Percentiles rank a stretch among this genome's conserved stretches.
These are phyloP conservation scores for Ophiocordyceps camponoti-rufipedis DNA, from an alignment of 2,329 filamentous ascomycete genomes.

Conservation along the genomic window DNA sequence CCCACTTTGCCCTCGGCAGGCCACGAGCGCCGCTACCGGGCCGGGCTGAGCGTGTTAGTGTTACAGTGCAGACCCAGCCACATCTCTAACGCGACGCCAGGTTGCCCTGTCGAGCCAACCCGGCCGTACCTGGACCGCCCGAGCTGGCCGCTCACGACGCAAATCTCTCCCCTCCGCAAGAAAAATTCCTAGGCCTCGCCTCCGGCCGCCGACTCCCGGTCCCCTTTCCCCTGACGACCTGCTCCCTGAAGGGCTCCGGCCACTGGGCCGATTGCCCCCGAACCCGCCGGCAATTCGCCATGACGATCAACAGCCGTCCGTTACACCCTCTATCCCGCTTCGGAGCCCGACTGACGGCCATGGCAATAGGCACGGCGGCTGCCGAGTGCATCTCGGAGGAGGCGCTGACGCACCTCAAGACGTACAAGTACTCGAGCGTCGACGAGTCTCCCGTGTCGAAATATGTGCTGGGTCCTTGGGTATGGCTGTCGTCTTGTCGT, in stretches of 20 bases:
- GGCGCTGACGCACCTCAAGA: constrained; percentile 74
- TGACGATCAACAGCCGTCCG: background rate
- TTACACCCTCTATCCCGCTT: background rate
- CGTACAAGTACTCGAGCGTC: constrained; percentile 94
- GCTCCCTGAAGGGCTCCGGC: background rate
- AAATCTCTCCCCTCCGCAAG: background rate
- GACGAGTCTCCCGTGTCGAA: constrained; percentile 89
- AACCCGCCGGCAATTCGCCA: background rate
- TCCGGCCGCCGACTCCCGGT: background rate
- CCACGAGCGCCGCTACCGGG: no score
- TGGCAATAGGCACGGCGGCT: constrained; percentile 25
- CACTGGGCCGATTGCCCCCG: background rate
- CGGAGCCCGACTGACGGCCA: background rate
- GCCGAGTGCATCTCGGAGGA: constrained; percentile 75
- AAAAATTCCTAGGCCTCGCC: background rate
- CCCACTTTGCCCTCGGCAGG: no score
- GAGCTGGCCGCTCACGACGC: background rate
- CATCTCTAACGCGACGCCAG: background rate
- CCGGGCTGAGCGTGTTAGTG: background rate
- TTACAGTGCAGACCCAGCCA: background rate
- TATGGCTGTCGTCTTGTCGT: constrained; percentile 28
- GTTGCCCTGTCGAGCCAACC: no score
- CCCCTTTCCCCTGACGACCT: background rate
- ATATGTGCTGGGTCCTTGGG: constrained; percentile 89
- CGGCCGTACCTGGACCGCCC: background rate